Evolutionary conservation across 1,284 basidiomycete species (phyloP), one percentile per base, ranked within the genome.

Genomic region (Tylopilus sp.): DNA sequence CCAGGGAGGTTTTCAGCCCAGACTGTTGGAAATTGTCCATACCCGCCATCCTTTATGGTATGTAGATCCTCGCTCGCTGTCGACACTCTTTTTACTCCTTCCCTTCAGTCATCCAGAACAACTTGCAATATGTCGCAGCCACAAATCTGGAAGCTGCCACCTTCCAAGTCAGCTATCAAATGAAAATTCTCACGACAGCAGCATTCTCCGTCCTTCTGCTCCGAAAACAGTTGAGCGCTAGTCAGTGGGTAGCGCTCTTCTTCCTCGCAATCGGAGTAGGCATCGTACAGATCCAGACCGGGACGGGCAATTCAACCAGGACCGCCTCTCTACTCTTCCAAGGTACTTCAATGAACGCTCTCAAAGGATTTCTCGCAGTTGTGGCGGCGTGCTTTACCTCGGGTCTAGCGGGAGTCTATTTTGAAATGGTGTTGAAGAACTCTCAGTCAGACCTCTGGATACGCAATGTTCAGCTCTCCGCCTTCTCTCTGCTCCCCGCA

Each of bases 111-210:
- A 84, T 96, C 54, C 95, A 98, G 76, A 98, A 98, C 78, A 94
- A 94, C 72, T 79, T 98, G 37, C 95, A 98, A 72, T 98, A 94
- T 72, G 88, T 96, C 54, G 95, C 95, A 15, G 90, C 91, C 24
- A 88, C 89, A 52, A 97, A 98, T 70, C 81, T 98, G 54, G 91
- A 94, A 56, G 93, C 92, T 20, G 93, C 95, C 14, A 95, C 94
- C 19, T 98, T 98, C 75, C 91, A 94, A 70, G 91, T 95, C 66
- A 92, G 90, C 50, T 96, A 96, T 73, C 93, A 96, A 72, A 94
- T 95, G 92, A 96, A 98, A 77, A 97, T 98, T 63, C 84, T 98
- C 57, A 98, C 95, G 26, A 98, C 95, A 13, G 95, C 95, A 15
- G 90, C 87, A 42, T 98, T 96, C 73, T 95, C 92, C 36, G 94